phyloP scores from a whole-genome alignment of 2,329 filamentous ascomycete species.

The Aureobasidium sp. region DNA sequence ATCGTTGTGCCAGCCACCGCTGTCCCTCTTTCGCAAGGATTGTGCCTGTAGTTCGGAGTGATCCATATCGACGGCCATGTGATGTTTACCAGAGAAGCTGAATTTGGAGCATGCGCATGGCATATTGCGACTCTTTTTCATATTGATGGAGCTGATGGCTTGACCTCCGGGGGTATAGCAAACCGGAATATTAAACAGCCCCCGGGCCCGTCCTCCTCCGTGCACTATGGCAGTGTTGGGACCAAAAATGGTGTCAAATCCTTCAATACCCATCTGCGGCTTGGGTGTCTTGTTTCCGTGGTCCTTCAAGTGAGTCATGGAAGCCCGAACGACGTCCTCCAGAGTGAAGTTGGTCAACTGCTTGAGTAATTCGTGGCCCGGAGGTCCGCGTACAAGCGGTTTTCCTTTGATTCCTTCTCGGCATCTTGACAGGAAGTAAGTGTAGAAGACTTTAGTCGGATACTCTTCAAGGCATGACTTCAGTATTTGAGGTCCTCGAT shows the following conservation, averaged over 20 bases:
- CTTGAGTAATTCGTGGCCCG: neutral
- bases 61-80: neutral
- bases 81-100: neutral
- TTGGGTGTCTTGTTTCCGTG: neutral
- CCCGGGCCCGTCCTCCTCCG: neutral
- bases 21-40: neutral
- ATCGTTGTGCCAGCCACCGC: neutral
- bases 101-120: neutral
- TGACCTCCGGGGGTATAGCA: neutral
- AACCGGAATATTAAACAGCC: neutral
- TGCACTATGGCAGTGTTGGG: neutral
- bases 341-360: neutral
- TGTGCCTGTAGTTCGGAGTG: neutral
- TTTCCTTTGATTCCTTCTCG: neutral
- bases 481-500: neutral
- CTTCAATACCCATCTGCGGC: neutral
- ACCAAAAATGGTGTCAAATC: neutral
- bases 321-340: neutral
- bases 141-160: neutral
- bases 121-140: neutral
- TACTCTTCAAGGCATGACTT: neutral
- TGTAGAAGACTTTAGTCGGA: slow-evolving; percentile 1
- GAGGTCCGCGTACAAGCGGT: neutral
- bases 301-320: neutral
- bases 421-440: neutral